Evolutionary conservation across 2,329 filamentous ascomycete species (phyloP), one percentile per base, ranked within the genome.

Genomic region (Mycosphaerella sp.): DNA sequence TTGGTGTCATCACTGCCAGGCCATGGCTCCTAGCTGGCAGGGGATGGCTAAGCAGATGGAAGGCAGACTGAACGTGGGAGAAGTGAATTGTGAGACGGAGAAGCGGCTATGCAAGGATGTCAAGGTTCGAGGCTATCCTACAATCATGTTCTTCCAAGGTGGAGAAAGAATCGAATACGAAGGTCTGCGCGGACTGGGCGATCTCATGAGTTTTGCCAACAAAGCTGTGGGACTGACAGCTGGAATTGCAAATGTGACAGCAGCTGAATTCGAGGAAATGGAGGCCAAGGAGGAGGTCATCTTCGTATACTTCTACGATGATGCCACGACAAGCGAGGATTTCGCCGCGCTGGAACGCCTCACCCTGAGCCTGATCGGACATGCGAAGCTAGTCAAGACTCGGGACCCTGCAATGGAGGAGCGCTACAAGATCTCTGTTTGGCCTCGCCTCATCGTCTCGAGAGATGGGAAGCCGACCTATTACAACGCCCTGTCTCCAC

Each of bases 221-320:
- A 94, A 90, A 66, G 90, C 91, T 3, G 77, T 93, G 36, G 86
- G 89, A 46, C 77, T 89, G 50, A 82, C 84, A 8, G 76, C 79
- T 42, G 89, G 89, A 39, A 82, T 98, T 25, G 80, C 81, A 52
- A 86, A 97, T 62, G 86, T 98, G 9, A 82, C 90, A 64, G 83
- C 84, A 8, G 79, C 77, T 18, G 75, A 79, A 3, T 89, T 98
- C 65, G 84, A 86, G 67, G 83, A 84, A 55, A 75, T 98, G 62
- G 91, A 98, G 69, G 80, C 93, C 74, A 91, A 86, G 57, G 89
- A 97, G 63, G 90, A 97, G 54, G 93, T 98, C 55, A 85, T 97
- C 49, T 98, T 98, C 70, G 74, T 95, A 59, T 98, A 97, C 74
- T 95, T 97, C 70, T 98, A 96, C 70, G 93, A 98, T 66, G 84